These are phyloP conservation scores for Podila minutissima DNA, from an alignment of 192 early-diverging fungal species.

Conservation along the genomic window DNA sequence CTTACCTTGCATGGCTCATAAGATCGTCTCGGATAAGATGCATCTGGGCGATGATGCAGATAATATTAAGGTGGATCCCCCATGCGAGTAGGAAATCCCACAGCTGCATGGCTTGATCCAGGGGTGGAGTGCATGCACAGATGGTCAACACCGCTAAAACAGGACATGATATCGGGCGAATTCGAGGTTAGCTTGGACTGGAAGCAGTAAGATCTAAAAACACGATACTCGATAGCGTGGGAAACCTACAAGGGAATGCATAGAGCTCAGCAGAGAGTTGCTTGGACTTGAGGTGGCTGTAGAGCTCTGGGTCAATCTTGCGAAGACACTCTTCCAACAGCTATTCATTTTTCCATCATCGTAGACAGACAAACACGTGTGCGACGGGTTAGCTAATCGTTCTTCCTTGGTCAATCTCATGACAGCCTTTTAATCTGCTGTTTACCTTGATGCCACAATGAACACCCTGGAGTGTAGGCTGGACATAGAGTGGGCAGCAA, in stretches of 20 bases:
- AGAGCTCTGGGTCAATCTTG: slow-evolving; percentile 77
- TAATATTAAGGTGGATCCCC: slow-evolving; percentile 93
- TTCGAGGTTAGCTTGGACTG: neutral
- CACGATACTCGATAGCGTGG: neutral
- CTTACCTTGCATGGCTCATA: slow-evolving; percentile 70
- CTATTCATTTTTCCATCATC: slow-evolving; percentile 39
- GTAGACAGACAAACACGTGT: neutral
- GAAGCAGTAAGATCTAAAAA: neutral
- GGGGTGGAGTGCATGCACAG: slow-evolving; percentile 87
- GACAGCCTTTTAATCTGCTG: neutral
- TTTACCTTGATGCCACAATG: slow-evolving; percentile 88
- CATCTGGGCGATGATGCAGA: slow-evolving; percentile 89
- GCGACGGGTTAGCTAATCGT: neutral
- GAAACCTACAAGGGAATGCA: slow-evolving; percentile 85
- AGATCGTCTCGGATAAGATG: slow-evolving; percentile 80
- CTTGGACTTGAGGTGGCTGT: slow-evolving; percentile 75
- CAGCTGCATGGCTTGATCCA: slow-evolving; percentile 82
- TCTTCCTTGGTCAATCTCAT: neutral
- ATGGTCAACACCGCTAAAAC: slow-evolving; percentile 86
- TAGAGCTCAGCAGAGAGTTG: slow-evolving; percentile 81
- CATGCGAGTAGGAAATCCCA: slow-evolving; percentile 95
- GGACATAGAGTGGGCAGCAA: slow-evolving; percentile 93
- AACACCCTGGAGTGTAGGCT: slow-evolving; percentile 87
- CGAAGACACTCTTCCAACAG: slow-evolving; percentile 86
- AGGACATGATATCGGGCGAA: neutral